These are phyloP conservation scores for Colletotrichum spaethianum DNA, from an alignment of 2,329 filamentous ascomycete species.

Conservation along the genomic window DNA sequence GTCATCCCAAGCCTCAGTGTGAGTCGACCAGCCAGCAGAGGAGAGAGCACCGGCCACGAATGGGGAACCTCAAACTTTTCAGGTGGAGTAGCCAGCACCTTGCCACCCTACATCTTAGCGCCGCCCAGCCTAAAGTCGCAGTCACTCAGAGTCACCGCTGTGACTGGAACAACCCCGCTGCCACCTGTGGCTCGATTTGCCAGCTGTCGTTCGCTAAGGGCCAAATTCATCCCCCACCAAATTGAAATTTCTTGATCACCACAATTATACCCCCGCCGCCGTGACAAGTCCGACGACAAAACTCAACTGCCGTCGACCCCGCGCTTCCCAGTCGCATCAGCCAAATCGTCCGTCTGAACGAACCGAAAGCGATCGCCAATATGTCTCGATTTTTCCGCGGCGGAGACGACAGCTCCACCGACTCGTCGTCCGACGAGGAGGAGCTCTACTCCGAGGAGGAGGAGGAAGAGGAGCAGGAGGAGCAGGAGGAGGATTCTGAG, in stretches of 20 bases:
- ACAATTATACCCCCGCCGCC: conserved; percentile 37
- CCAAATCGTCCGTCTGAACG: conserved; percentile 28
- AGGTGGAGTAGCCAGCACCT: neutral
- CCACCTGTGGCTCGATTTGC: conserved; percentile 21
- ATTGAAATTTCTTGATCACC: conserved; percentile 35
- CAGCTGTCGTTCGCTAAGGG: conserved; percentile 41
- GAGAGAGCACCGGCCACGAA: neutral
- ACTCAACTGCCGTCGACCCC: conserved; percentile 37
- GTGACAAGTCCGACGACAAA: conserved; percentile 41
- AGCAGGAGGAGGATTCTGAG: conserved; percentile 67
- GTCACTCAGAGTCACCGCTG: neutral
- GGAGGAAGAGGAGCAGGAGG: conserved; percentile 69
- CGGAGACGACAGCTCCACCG: conserved; percentile 92
- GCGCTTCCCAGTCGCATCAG: conserved; percentile 38
- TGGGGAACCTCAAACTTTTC: conserved; percentile 22
- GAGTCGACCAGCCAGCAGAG: neutral
- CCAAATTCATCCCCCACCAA: conserved; percentile 39
- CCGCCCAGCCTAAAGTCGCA: neutral
- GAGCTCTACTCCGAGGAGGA: conserved; percentile 89
- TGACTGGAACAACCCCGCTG: neutral
- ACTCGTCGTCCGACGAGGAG: conserved; percentile 97
- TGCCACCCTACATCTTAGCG: conserved; percentile 13
- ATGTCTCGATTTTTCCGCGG: conserved; percentile 99
- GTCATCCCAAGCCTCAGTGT: neutral
- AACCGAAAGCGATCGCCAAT: conserved; percentile 53